Evolutionary conservation across 257 asterid species (phyloP), one percentile per base, ranked within the genome.

Genomic region (Scutellaria barbata): DNA sequence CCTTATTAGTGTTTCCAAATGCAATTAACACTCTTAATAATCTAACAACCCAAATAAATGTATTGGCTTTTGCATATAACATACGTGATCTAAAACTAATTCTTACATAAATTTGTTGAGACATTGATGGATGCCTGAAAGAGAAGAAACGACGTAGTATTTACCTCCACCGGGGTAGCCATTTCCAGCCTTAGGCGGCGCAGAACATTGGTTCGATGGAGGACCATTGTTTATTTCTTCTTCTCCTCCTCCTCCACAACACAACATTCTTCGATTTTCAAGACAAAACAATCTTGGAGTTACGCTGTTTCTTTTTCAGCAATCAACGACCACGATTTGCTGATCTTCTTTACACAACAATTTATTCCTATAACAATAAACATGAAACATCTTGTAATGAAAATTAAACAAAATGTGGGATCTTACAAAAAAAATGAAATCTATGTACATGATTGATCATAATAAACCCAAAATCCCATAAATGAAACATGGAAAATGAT

Each of bases 211-310:
- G 83, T 77, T 87, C 25, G 92, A 73, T 17, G 89, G 94, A 20
- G 89, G 93, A 59, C 86, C 91, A n/a, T 75, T 70, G 64, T 68
- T 59, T 54, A 55, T 55, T 67, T 92, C 96, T 81, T 89, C 96
- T 75, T 92, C 96, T 74, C 82, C 85, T 61, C 82, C 85, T 61
- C 96, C 96, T 71, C 96, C 95, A 69, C 98, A 92, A 73, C 98
- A 92, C 79, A 80, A 72, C 96, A 92, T 92, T 63, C 43, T 82
- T 71, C 63, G 57, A 30, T 30, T 30, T 30, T 30, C 35, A 30
- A 30, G 35, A 30, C 35, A 30, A 30, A 30, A 30, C 35, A 4
- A 30, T 30, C 35, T 30, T 30, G 35, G 35, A 30, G 3, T 66
- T 17, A 2, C n/a, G 2, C 5, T 6, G 12, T 8, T 22, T 3